Evolutionary conservation across 805 yeast genomes (phyloP), one percentile per base, ranked within the genome.

Genomic region (Ogataea zsoltii): DNA sequence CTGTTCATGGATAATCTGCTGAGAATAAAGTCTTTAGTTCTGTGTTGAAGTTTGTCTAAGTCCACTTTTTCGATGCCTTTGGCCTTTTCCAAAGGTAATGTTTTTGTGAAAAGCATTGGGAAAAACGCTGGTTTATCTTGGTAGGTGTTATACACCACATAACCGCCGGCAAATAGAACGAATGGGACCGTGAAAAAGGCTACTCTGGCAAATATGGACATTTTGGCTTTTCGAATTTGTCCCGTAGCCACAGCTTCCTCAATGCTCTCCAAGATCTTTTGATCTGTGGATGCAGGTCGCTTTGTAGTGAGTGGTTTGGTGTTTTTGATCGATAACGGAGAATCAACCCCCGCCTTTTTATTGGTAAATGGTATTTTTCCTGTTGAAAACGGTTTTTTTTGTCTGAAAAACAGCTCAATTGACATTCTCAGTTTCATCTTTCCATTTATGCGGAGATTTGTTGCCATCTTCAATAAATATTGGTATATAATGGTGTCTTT

Each of bases 1-100:
- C 50, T 52, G 45, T 64, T 63, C 54, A 67, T 56, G 6, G 66
- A 58, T n/a, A 67, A 45, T 46, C 61, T 60, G 17, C 56, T 51
- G 21, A 61, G 41, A 4, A 67, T 39, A 7, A 57, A 53, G 19
- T 53, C 56, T 40, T 51, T 58, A 2, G 67, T 55, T 14, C 50
- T 49, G 5, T 48, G 46, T 28, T 60, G 49, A 21, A 68, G 46
- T 42, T 55, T 49, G 3, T 64, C 67, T 16, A 65, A 29, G 41
- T 66, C 65, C 13, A 66, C 45, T 13, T 48, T 47, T n/a, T 57
- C 59, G 39, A 62, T 53, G 12, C 58, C 63, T 6, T 49, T 46
- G 15, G 61, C 63, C 30, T 57, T 46, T 13, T 49, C 55, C 35
- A 61, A 44, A 3, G 63, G 63, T 3, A 65, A 38, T 7, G 57